Base-by-base conservation (phyloP, 1,139 yeast genomes). In the Candida mesenterica region DNA sequence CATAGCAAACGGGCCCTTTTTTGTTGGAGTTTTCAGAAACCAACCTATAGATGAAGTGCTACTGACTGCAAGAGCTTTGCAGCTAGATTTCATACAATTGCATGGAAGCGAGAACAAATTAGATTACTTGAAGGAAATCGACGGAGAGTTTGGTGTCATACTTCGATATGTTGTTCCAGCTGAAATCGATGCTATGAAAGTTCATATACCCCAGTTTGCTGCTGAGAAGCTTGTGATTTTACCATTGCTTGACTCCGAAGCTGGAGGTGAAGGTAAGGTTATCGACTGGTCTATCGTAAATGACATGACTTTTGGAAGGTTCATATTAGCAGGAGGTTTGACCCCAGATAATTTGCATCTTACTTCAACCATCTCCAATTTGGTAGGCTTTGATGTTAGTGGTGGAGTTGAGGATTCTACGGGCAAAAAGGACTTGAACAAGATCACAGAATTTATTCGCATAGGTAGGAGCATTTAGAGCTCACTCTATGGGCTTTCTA, bases 21-120 rank as follows among this genome's bases (percentile, higher is more conserved):
- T 85, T 3, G 97, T 89, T 2, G 98, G 97, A 1, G 98, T 92
- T 2, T 89, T 92, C 61, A 70, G 92, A 42, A 88, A 92, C 57
- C 97, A 90, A 57, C 53, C 81, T 0, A 50, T 82, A 2, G 80
- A 75, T 2, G 83, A 82, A 14, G 83, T 90, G 0, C 57, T 70
- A 24, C 42, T 50, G 7, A 52, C 72, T 1, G 78, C 79, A 5
- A 52, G 62, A 1, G 71, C 69, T 7, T 59, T 82, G 17, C 63
- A 66, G 0, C 56, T 89, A 10, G 97, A 90, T 59, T 67, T 88
- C 24, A 84, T 92, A 1, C 98, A 92, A 55, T 62, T 92, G 8
- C 98, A 92, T 58, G 98, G 98, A 1, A 72, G 77, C 30, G 97
- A 92, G 57, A 74, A 84, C 28, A 65, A 82, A 43, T 45, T 61